Evolutionary conservation across 78 protist species (phyloP).

Genomic region (Dictyostelium citrinum): DNA sequence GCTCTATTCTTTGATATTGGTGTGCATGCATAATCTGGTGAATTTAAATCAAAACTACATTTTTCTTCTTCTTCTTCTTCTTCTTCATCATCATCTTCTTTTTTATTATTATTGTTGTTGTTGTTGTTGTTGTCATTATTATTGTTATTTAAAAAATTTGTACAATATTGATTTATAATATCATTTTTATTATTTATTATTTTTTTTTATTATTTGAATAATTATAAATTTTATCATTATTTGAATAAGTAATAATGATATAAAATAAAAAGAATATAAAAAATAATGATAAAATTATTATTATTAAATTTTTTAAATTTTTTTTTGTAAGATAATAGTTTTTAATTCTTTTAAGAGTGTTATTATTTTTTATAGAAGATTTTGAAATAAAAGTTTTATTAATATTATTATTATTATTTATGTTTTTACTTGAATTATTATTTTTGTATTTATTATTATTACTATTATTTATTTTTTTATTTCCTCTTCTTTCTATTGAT

Average conservation of each 20-base stretch:
- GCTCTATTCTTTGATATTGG: neutral
- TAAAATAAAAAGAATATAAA: neutral
- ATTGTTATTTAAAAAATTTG: neutral
- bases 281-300: neutral
- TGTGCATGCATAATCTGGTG: constrained; percentile 39
- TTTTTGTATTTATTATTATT: neutral
- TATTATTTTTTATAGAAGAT: neutral
- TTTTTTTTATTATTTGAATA: neutral
- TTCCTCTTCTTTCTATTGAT: neutral
- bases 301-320: neutral
- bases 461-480: neutral
- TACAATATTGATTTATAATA: neutral
- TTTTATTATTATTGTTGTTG: neutral
- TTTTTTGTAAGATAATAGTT: neutral
- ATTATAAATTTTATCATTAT: neutral
- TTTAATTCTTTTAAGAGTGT: neutral
- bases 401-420: neutral
- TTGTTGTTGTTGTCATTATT: neutral
- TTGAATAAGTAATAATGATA: neutral
- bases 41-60: neutral
- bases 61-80: neutral
- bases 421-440: too few relatives aligned
- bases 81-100: neutral
- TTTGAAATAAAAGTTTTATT: neutral
- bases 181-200: neutral